These are phyloP conservation scores for Gillenia trifoliata DNA, from an alignment of 306 rosid species.

Conservation along the genomic window DNA sequence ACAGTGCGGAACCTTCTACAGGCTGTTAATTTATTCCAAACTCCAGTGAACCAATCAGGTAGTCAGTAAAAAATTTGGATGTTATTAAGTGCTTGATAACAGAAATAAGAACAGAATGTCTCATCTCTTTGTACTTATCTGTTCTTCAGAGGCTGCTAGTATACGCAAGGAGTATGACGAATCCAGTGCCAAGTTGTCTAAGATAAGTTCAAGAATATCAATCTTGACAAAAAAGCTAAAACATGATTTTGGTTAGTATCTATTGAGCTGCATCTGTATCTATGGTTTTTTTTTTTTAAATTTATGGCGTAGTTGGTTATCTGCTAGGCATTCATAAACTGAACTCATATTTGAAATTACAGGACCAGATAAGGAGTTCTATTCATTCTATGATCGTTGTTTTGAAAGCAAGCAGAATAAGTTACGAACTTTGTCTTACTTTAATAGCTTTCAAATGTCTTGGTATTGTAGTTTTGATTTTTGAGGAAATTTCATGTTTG, in stretches of 20 bases:
- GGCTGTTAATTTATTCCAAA: slow-evolving; percentile 79
- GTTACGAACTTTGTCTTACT: slow-evolving; percentile 39
- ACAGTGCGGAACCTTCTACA: slow-evolving; percentile 57
- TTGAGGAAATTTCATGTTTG: slow-evolving; percentile 15
- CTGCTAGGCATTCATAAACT: slow-evolving; percentile 31
- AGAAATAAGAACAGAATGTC: slow-evolving; percentile 1
- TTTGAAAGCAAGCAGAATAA: slow-evolving; percentile 92
- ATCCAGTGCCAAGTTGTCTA: slow-evolving; percentile 76
- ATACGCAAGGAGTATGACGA: slow-evolving; percentile 90
- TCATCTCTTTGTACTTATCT: slow-evolving; percentile 27
- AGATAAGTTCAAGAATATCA: slow-evolving; percentile 81
- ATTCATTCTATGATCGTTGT: slow-evolving; percentile 78
- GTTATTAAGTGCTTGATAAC: background rate
- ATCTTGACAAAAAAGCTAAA: slow-evolving; percentile 77
- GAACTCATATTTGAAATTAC: slow-evolving; percentile 29
- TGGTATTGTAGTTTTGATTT: slow-evolving; percentile 2
- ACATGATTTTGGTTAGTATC: slow-evolving; percentile 82
- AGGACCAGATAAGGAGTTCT: slow-evolving; percentile 93
- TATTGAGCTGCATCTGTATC: slow-evolving; percentile 16
- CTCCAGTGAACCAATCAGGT: slow-evolving; percentile 93
- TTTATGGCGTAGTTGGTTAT: slow-evolving; percentile 10
- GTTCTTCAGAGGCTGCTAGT: slow-evolving; percentile 70
- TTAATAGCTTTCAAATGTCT: slow-evolving; percentile 7
- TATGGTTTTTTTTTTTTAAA: slow-evolving; percentile 6
- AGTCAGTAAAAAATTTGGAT: slow-evolving; percentile 1